A percentile compares a stretch with the other conserved stretches of the same genome.
These are phyloP conservation scores for Penstemon barbatus DNA, from an alignment of 257 asterid genomes.

Conservation along the genomic window DNA sequence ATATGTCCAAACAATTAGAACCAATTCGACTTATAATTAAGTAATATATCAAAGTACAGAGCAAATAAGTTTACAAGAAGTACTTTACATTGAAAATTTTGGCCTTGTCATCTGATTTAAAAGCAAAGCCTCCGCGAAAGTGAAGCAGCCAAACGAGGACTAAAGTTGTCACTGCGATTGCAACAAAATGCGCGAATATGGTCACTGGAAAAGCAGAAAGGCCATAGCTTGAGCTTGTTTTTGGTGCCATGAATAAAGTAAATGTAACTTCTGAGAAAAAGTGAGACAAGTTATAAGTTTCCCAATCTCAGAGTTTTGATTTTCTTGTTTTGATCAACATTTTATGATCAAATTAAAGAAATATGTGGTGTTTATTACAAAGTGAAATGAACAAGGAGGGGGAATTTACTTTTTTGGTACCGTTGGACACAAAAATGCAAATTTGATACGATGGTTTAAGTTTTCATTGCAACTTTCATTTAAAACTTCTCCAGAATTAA, in stretches of 20 bases:
- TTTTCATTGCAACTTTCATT: too few relatives aligned
- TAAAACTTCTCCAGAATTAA: too few relatives aligned
- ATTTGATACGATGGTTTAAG: too few relatives aligned
- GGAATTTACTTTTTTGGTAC: too few relatives aligned
- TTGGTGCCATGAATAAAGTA: conserved; percentile 29
- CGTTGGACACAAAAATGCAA: too few relatives aligned
- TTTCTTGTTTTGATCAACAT: not conserved
- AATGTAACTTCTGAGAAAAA: too few relatives aligned
- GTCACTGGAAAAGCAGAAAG: conserved; percentile 35
- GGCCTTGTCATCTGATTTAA: conserved; percentile 36
- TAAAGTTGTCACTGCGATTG: conserved; percentile 36
- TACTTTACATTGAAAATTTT: conserved; percentile 59
- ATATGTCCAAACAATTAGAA: not conserved
- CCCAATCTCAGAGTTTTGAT: not conserved
- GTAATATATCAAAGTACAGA: not conserved
- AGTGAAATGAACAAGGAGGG: not conserved
- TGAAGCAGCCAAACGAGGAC: conserved; percentile 61
- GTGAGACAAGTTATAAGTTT: not conserved
- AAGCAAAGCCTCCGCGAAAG: conserved; percentile 58
- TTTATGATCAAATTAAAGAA: not conserved
- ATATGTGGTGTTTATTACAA: not conserved
- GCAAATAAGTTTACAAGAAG: too few relatives aligned
- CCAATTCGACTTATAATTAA: too few relatives aligned
- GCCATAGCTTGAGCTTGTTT: conserved; percentile 34
- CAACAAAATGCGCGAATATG: conserved; percentile 49